Percentiles rank a stretch among this genome's conserved stretches.
Conservation (phyloP, 371 early-diverging fungal genomes). For the Mortierella sp. region DNA sequence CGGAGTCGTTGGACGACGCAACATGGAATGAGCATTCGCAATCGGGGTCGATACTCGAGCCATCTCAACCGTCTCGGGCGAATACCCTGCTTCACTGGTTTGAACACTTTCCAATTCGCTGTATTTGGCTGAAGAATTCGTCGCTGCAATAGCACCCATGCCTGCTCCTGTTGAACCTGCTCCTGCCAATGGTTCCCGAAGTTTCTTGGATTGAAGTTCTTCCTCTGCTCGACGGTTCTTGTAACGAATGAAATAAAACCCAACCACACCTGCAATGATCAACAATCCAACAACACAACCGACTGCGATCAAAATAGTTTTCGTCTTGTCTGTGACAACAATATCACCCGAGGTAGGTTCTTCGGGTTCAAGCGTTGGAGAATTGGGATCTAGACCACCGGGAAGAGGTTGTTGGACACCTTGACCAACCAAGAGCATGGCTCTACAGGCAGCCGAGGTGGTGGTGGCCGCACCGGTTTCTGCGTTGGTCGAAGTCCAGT, state of each 20-base stretch:
- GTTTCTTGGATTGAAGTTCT: slow-evolving; percentile 7
- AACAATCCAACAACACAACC: slow-evolving; percentile 39
- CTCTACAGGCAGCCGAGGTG: slow-evolving; percentile 16
- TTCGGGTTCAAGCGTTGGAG: not conserved
- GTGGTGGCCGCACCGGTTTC: slow-evolving; percentile 6
- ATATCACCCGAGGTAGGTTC: slow-evolving; percentile 13
- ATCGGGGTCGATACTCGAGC: slow-evolving; percentile 8
- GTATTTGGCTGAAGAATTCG: not conserved
- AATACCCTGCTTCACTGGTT: slow-evolving; percentile 9
- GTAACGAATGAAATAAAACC: slow-evolving; percentile 40
- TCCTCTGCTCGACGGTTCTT: slow-evolving; percentile 32
- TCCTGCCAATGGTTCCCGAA: slow-evolving; percentile 25
- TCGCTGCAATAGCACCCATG: not conserved
- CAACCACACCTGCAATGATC: slow-evolving; percentile 31
- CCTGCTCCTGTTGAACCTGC: not conserved
- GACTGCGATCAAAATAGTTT: slow-evolving; percentile 34
- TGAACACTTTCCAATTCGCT: slow-evolving; percentile 8
- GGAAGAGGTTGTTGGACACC: slow-evolving; percentile 4
- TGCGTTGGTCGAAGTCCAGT: slow-evolving; percentile 21
- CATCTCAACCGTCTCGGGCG: slow-evolving; percentile 22
- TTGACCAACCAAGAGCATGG: slow-evolving; percentile 26
- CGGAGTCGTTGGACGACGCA: not conserved
- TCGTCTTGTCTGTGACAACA: slow-evolving; percentile 25
- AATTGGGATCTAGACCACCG: not conserved
- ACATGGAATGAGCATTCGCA: slow-evolving; percentile 1